These are phyloP conservation scores for Auriculariales sp. DNA, from an alignment of 768 basidiomycete species.

Conservation along the genomic window DNA sequence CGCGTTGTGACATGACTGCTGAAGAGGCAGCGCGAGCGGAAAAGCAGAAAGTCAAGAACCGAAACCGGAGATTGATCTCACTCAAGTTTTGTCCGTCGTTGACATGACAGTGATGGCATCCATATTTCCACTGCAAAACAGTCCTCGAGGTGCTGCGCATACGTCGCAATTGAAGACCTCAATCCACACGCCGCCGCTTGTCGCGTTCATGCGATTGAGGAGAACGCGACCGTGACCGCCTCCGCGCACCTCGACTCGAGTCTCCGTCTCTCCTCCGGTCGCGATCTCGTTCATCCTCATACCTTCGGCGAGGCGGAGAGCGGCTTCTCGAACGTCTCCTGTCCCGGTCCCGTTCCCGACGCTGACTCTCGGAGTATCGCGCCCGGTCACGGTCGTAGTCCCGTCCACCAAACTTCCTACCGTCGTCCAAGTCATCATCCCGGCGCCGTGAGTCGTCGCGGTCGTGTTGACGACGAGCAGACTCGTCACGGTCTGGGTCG, in stretches of 20 bases:
- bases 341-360: slow-evolving; percentile 4
- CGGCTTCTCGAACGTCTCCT: slow-evolving; percentile 1
- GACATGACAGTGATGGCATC: too few relatives aligned
- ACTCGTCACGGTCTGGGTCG: not conserved
- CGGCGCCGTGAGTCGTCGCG: not conserved
- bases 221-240: not conserved
- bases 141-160: too few relatives aligned
- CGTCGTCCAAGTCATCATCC: slow-evolving; percentile 5
- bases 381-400: not conserved
- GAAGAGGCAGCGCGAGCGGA: too few relatives aligned
- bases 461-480: not conserved
- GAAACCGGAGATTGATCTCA: too few relatives aligned
- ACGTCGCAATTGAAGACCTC: too few relatives aligned
- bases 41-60: too few relatives aligned
- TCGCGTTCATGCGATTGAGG: not conserved
- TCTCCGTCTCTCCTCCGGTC: too few relatives aligned
- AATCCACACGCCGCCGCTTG: not conserved
- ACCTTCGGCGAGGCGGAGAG: slow-evolving; percentile 3
- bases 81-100: too few relatives aligned
- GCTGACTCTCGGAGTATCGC: not conserved
- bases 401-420: not conserved
- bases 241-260: not conserved
- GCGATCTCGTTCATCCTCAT: too few relatives aligned
- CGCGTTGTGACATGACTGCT: too few relatives aligned
- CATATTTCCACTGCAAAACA: too few relatives aligned